phyloP scores from a whole-genome alignment of 176 grass and related monocot species.

The Triticum turgidum region DNA sequence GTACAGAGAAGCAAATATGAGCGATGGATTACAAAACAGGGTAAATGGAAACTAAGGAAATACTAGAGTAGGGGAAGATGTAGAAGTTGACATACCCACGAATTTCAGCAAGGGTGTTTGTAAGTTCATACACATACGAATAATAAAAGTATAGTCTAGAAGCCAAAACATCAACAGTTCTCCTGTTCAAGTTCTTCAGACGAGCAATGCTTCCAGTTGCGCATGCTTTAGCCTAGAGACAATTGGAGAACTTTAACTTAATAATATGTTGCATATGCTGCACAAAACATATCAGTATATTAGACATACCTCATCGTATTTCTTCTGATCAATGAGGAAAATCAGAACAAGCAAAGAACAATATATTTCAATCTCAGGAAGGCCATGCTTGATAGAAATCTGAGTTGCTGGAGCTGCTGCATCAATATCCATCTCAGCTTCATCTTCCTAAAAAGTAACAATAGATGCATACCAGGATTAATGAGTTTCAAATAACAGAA shows the following conservation, averaged over 20 bases:
- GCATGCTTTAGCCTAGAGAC: conserved; percentile 68
- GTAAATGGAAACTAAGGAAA: background rate
- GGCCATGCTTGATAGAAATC: conserved; percentile 54
- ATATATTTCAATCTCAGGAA: conserved; percentile 84
- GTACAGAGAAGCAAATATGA: conserved; percentile 19
- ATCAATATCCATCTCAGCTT: conserved; percentile 82
- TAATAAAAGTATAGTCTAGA: conserved; percentile 76
- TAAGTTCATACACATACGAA: conserved; percentile 67
- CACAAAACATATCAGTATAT: background rate
- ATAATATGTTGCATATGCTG: background rate
- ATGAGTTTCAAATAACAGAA: background rate
- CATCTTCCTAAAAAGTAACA: conserved; percentile 58
- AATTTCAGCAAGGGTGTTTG: conserved; percentile 78
- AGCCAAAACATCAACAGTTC: conserved; percentile 85
- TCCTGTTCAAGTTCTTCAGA: conserved; percentile 82
- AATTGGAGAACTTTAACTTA: background rate
- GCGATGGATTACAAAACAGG: background rate
- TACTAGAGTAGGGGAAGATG: background rate
- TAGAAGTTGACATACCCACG: conserved; percentile 64
- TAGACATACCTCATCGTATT: conserved; percentile 58
- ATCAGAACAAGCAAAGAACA: conserved; percentile 82
- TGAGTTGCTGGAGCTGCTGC: conserved; percentile 35
- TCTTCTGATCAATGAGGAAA: conserved; percentile 80
- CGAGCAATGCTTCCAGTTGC: conserved; percentile 71
- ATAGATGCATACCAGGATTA: background rate